Percentiles rank a stretch among this genome's conserved stretches.
These are phyloP conservation scores for Arthrinium phaeospermum DNA, from an alignment of 2,329 filamentous ascomycete species.

Conservation along the genomic window DNA sequence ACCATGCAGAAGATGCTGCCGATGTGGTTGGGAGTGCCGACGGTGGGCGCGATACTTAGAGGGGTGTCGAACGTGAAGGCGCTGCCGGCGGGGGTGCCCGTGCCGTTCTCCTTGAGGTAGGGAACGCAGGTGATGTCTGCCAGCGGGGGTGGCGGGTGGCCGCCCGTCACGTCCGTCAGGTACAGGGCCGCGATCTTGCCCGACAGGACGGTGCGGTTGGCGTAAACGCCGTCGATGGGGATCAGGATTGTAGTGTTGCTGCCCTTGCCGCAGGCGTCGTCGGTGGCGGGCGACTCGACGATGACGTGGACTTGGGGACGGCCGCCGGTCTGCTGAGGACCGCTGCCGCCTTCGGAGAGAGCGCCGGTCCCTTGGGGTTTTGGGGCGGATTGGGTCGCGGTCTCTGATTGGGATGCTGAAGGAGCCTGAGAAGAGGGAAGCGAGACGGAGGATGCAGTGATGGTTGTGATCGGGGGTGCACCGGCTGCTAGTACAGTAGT, in stretches of 20 bases:
- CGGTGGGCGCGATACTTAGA: neutral
- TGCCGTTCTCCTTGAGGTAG: neutral
- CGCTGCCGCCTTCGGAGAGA: neutral
- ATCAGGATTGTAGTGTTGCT: constrained; percentile 30
- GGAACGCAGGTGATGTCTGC: neutral
- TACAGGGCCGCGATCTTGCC: neutral
- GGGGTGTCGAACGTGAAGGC: neutral
- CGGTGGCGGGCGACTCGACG: neutral
- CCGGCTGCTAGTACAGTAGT: neutral
- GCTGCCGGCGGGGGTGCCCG: neutral
- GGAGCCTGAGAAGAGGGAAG: neutral
- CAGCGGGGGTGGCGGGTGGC: neutral
- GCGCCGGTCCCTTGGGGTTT: neutral
- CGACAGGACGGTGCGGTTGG: neutral
- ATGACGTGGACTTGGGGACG: neutral
- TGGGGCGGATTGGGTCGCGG: neutral
- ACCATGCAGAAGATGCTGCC: neutral
- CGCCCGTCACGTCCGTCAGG: neutral
- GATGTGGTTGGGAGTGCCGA: neutral
- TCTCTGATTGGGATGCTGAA: neutral
- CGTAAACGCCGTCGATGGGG: neutral
- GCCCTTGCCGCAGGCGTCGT: neutral
- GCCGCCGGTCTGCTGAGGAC: neutral
- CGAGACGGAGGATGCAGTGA: neutral
- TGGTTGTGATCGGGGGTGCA: neutral